phyloP scores from a whole-genome alignment of 2,329 filamentous ascomycete species.

The Claviceps cyperi region DNA sequence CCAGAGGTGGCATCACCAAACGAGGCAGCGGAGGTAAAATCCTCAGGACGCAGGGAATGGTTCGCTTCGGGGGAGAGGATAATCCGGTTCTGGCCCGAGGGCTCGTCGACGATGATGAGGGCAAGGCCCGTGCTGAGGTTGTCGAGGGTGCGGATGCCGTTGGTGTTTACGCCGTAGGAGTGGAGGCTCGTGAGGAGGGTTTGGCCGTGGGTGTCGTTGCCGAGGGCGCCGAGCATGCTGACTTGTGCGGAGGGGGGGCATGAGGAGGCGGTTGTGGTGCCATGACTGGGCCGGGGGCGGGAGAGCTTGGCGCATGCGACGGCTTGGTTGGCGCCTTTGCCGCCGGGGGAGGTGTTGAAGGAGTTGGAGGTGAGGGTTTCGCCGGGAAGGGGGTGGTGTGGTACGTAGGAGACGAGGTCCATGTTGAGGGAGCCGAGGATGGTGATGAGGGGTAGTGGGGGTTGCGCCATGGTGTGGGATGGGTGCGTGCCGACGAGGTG shows the following conservation, averaged over 20 bases:
- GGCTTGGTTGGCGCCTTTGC: slow-evolving; percentile 93
- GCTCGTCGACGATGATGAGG: slow-evolving; percentile 61
- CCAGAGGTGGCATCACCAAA: too few relatives aligned
- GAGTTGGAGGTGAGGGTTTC: slow-evolving; percentile 73
- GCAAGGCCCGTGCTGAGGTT: slow-evolving; percentile 47
- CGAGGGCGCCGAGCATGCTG: slow-evolving; percentile 55
- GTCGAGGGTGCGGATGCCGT: slow-evolving; percentile 26
- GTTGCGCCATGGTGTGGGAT: slow-evolving; percentile 2
- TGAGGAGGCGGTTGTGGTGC: neutral
- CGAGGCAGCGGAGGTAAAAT: slow-evolving; percentile 13
- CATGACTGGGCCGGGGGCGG: slow-evolving; percentile 23
- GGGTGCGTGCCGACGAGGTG: neutral
- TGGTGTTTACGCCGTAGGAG: slow-evolving; percentile 46
- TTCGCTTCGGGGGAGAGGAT: slow-evolving; percentile 62
- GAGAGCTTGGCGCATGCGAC: slow-evolving; percentile 77
- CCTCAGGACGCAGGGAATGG: slow-evolving; percentile 26
- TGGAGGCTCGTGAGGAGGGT: slow-evolving; percentile 44
- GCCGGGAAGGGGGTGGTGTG: slow-evolving; percentile 68
- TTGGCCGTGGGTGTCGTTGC: slow-evolving; percentile 50
- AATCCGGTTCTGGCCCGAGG: slow-evolving; percentile 63
- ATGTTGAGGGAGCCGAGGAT: slow-evolving; percentile 89
- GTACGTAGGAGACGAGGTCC: slow-evolving; percentile 79
- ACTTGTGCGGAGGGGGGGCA: neutral
- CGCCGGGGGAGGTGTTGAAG: slow-evolving; percentile 71
- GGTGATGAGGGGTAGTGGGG: slow-evolving; percentile 42